Evolutionary conservation across 345 rosid genomes (phyloP).

Genomic region (Hibiscus mutabilis): DNA sequence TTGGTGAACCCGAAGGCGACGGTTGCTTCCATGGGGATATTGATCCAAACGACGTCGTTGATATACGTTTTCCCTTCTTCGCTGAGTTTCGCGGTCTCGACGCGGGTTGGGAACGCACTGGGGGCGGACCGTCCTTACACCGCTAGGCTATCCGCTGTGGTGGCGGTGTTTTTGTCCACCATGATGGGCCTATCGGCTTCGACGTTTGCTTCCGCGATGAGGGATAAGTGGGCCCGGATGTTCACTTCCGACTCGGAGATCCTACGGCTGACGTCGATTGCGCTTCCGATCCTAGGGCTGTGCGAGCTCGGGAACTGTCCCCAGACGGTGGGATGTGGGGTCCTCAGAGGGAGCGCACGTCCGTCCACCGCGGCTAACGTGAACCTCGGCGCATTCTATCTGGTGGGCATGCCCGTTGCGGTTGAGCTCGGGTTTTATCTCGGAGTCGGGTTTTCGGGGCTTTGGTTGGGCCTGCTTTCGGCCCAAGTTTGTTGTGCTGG

Average conservation of each 20-base stretch:
- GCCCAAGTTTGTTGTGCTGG: conserved; percentile 92
- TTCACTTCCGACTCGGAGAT: conserved; percentile 64
- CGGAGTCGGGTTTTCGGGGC: conserved; percentile 72
- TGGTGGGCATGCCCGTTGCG: conserved; percentile 94
- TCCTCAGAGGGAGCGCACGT: conserved; percentile 77
- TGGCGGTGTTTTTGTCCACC: conserved; percentile 55
- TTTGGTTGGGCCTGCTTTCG: conserved; percentile 70
- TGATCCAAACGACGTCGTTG: conserved; percentile 89
- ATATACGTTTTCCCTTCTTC: conserved; percentile 86
- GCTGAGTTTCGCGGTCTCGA: conserved; percentile 72
- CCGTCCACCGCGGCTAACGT: conserved; percentile 84
- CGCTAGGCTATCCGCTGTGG: conserved; percentile 57
- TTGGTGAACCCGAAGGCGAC: conserved; percentile 55
- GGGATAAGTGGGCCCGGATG: conserved; percentile 66
- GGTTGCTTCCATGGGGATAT: conserved; percentile 84
- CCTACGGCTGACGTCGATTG: conserved; percentile 63
- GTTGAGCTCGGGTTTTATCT: conserved; percentile 66
- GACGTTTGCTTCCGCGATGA: conserved; percentile 60
- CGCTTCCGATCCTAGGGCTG: conserved; percentile 73
- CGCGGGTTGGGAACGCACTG: conserved; percentile 84
- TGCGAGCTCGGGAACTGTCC: conserved; percentile 92
- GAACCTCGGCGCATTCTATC: conserved; percentile 81
- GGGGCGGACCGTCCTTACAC: conserved; percentile 62
- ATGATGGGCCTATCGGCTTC: conserved; percentile 58
- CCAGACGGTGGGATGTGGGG: conserved; percentile 94